Base-by-base conservation (phyloP, 768 basidiomycete species). In the Rhodotorula graminis region DNA sequence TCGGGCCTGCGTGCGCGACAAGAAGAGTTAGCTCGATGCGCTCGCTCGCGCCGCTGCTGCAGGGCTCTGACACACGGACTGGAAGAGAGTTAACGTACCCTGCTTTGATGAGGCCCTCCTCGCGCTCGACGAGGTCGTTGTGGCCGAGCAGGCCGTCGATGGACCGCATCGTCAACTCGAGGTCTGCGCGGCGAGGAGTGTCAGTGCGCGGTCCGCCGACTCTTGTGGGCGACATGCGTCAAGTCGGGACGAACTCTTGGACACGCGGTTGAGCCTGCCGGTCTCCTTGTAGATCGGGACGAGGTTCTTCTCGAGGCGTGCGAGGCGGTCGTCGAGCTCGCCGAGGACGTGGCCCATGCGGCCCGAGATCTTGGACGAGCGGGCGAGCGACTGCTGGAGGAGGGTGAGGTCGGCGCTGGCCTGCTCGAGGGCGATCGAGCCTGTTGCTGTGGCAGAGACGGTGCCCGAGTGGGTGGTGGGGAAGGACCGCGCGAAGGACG, bases 261-360 rank as follows among this genome's bases (percentile, higher is more conserved):
- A 59, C 2, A 79, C 64, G 21, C 76, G 62, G 4, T 65, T 72
- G 27, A 79, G 60, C 47, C 64, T 70, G 19, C 71, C 71, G 23
- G 77, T 78, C 69, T 72, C 65, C 21, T 65, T 69, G 73, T 79
- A 77, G 61, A 79, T 79, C 58, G 77, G 75, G 18, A 76, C 73
- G 21, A 79, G 59, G 53, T 63, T 62, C 69, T 76, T 76, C 40
- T 79, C 78, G 15, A 79, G 63, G 19, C 72, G 55, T 10, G 77
- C 76, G 25, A 79, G 67, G 27, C 78, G 50, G 60, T 78, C 77
- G 65, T 79, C 78, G 47, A 79, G 72, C 21, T 70, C 57, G 21
- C 69, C 65, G 25, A 79, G 57, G 42, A 71, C 59, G 18, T 52
- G n/a, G 21, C 73, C 65, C 74, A 77, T 77, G 15, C 71, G 61